These are phyloP conservation scores for Typha latifolia DNA, from an alignment of 176 grass and related monocot species.

Conservation along the genomic window DNA sequence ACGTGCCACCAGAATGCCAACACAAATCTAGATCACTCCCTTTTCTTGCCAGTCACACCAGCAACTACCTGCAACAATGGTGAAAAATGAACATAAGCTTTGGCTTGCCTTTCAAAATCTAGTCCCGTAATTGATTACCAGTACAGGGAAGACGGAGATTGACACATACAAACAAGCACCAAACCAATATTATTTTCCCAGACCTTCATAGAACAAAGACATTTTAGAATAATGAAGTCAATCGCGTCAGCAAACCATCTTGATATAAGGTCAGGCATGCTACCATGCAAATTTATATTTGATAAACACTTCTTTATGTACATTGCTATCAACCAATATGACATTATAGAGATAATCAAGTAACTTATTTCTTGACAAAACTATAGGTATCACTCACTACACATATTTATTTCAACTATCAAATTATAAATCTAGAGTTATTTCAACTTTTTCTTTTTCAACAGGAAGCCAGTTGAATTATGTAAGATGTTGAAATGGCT, in stretches of 20 bases:
- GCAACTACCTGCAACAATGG: conserved; percentile 54
- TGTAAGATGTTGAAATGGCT: not conserved
- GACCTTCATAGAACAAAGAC: not conserved
- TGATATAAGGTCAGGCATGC: too few species aligned
- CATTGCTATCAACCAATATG: too few species aligned
- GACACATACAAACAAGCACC: not conserved
- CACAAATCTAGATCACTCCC: conserved; percentile 14
- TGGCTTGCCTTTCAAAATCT: not conserved
- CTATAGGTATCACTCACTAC: too few species aligned
- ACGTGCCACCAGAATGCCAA: not conserved
- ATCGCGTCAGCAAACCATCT: too few species aligned
- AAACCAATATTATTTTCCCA: not conserved
- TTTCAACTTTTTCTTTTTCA: not conserved
- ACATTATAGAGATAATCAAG: too few species aligned
- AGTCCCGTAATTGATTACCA: not conserved
- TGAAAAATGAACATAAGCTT: conserved; percentile 1
- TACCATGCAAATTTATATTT: too few species aligned
- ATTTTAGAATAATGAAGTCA: too few species aligned
- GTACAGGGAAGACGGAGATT: not conserved
- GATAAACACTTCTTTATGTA: too few species aligned
- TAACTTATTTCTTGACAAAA: too few species aligned
- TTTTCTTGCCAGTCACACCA: conserved; percentile 66
- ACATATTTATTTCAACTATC: not conserved
- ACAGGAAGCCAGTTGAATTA: not conserved
- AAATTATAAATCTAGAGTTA: not conserved